A percentile compares a stretch with the other conserved stretches of the same genome.
phyloP scores from a whole-genome alignment of 352 stramenopile species.

The Pythium aquatile region DNA sequence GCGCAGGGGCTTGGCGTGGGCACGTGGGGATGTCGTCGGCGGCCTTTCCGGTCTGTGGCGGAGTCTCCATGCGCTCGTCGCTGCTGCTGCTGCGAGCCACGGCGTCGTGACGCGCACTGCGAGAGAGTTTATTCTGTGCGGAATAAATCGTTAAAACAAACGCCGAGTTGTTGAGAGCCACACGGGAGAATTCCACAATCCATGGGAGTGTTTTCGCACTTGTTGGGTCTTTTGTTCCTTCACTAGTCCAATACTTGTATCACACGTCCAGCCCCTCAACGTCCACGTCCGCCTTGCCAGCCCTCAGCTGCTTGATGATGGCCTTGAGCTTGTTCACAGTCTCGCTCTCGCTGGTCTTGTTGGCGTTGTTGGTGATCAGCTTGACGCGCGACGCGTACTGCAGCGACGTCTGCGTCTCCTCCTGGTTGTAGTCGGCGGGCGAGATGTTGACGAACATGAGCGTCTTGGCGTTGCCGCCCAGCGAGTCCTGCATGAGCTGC shows the following conservation, averaged over 20 bases:
- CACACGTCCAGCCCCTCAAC: constrained; percentile 49
- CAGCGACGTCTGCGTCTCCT: constrained; percentile 83
- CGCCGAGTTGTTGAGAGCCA: constrained; percentile 88
- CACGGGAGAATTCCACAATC: constrained; percentile 13
- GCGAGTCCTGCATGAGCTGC: constrained; percentile 91
- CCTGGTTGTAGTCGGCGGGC: constrained; percentile 88
- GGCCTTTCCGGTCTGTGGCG: not conserved
- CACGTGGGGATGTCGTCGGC: not conserved
- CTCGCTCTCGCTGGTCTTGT: constrained; percentile 86
- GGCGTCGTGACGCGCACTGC: constrained; percentile 11
- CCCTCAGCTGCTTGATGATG: constrained; percentile 78
- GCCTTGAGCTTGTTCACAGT: constrained; percentile 78
- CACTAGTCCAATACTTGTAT: not conserved
- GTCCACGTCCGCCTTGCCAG: constrained; percentile 65
- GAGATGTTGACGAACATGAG: constrained; percentile 92
- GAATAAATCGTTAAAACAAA: constrained; percentile 46
- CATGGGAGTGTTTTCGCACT: constrained; percentile 14
- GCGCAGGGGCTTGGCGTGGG: not conserved
- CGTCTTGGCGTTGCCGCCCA: constrained; percentile 93
- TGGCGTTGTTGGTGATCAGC: constrained; percentile 87
- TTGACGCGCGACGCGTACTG: constrained; percentile 84
- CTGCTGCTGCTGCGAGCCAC: not conserved
- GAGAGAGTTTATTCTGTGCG: constrained; percentile 24
- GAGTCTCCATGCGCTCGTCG: not conserved
- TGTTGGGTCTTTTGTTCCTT: constrained; percentile 18